Conservation (phyloP, 1,284 basidiomycete species). For the Porodaedalea pini region DNA sequence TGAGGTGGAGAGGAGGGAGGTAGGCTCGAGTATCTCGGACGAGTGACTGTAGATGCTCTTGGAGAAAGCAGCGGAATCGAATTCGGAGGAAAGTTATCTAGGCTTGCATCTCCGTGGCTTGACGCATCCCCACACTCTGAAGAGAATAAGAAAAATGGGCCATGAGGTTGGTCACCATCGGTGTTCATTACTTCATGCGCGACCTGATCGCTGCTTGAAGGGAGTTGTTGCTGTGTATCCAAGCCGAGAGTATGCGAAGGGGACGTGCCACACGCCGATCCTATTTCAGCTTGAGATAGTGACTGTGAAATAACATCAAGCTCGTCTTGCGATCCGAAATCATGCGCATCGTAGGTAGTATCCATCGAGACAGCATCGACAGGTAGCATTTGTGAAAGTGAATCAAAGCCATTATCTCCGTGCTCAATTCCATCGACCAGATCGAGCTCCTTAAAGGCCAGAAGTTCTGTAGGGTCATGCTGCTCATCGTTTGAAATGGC, state of each 20-base stretch:
- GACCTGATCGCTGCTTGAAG: neutral
- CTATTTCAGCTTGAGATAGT: neutral
- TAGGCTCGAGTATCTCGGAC: conserved; percentile 5
- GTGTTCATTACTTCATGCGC: neutral
- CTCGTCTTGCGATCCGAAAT: conserved; percentile 7
- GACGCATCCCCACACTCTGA: neutral
- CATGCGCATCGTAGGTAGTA: neutral
- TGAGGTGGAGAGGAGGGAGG: conserved; percentile 21
- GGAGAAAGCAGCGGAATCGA: neutral
- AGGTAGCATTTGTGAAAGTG: neutral
- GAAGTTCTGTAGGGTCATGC: neutral
- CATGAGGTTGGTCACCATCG: neutral
- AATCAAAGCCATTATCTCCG: neutral
- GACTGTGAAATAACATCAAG: conserved; percentile 15
- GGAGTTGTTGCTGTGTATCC: no score
- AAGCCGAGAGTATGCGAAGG: neutral
- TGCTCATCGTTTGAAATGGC: neutral
- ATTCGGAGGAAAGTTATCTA: neutral
- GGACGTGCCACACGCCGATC: neutral
- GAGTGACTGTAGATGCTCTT: neutral
- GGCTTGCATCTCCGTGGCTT: neutral
- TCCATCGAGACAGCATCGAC: neutral
- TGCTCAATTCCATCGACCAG: neutral
- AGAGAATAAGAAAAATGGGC: neutral
- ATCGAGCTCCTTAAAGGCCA: neutral